Conservation (phyloP, 331 rosid species). For the Malus hybrid region DNA sequence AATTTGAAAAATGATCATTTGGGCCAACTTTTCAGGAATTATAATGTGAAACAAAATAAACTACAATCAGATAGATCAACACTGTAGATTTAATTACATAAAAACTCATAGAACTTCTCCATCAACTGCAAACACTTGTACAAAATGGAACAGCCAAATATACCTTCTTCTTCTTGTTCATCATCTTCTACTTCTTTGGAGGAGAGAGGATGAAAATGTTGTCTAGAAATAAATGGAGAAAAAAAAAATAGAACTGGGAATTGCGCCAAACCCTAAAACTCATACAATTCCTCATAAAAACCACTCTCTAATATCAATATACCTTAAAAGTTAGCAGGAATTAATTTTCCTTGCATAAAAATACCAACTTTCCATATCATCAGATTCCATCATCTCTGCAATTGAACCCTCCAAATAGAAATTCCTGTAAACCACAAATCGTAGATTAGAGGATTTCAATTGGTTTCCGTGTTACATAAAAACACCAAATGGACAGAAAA, state of each 20-base stretch:
- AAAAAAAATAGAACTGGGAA: no score
- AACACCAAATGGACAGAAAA: not conserved
- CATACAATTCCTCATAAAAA: not conserved
- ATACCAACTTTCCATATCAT: not conserved
- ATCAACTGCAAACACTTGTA: conserved; percentile 21
- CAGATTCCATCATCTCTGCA: conserved; percentile 24
- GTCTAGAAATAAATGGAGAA: not conserved
- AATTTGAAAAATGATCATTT: not conserved
- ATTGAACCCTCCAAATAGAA: conserved; percentile 33
- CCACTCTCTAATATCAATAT: not conserved
- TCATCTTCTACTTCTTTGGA: conserved; percentile 5
- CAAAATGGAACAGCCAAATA: conserved; percentile 15
- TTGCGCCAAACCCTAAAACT: not conserved
- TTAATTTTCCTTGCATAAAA: not conserved
- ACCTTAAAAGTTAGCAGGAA: not conserved
- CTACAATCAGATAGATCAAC: not conserved
- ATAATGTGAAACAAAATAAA: not conserved
- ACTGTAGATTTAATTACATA: not conserved
- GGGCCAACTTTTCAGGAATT: no score
- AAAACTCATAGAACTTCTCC: conserved; percentile 4
- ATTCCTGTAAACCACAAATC: conserved; percentile 26
- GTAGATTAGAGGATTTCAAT: not conserved
- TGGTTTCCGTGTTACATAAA: not conserved
- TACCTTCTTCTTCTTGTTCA: not conserved
- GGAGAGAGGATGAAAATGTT: not conserved